Conservation (phyloP, 139 green algal genomes). For the Chlamydomonas sphaeroides region DNA sequence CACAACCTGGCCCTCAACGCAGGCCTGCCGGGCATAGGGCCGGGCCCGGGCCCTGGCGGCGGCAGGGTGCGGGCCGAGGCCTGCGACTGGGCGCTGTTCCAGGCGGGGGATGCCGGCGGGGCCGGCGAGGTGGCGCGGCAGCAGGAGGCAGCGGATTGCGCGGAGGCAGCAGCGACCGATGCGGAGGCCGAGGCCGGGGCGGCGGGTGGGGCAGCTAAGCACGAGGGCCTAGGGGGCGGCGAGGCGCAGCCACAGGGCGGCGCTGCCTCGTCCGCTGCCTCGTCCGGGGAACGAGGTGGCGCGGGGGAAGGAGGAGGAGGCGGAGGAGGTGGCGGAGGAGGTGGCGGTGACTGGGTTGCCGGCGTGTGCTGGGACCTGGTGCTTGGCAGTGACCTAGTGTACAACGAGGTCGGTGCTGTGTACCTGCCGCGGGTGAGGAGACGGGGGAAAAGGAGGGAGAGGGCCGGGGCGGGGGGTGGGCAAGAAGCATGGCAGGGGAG, state of each 20-base stretch:
- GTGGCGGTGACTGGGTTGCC: background rate
- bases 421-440: constrained; percentile 14
- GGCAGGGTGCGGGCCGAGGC: background rate
- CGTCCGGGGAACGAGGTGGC: background rate
- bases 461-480: background rate
- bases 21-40: background rate
- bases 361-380: constrained; percentile 44
- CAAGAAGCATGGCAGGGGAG: too few relatives aligned
- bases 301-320: background rate
- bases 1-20: constrained; percentile 54
- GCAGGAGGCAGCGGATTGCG: too few relatives aligned
- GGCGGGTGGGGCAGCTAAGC: too few relatives aligned
- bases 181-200: background rate
- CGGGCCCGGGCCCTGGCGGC: too few relatives aligned
- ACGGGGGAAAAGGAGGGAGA: background rate
- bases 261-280: too few relatives aligned
- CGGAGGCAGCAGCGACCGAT: too few relatives aligned
- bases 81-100: constrained; percentile 46
- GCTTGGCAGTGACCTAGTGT: constrained; percentile 51
- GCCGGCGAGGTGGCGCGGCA: too few relatives aligned
- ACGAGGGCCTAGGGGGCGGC: too few relatives aligned
- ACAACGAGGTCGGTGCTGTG: constrained; percentile 40
- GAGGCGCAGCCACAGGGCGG: too few relatives aligned
- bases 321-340: background rate
- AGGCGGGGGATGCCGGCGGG: background rate